Conservation (phyloP, 2,329 filamentous ascomycete genomes). For the Microdochium bolleyi region DNA sequence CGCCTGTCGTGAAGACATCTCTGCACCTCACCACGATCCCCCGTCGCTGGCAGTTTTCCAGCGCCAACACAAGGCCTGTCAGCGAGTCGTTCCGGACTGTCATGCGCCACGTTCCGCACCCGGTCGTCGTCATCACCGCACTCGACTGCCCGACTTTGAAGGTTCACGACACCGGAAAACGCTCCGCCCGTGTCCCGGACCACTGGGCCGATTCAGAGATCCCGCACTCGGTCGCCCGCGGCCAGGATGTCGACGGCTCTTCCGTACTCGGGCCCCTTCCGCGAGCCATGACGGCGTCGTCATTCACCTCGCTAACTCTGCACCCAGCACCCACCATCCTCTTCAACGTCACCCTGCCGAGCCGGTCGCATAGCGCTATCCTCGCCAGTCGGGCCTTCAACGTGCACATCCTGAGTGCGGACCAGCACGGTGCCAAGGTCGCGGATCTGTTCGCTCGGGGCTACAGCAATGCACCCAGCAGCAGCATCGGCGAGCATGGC, state of each 20-base stretch:
- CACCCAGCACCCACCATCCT: conserved; percentile 42
- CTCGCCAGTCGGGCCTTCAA: conserved; percentile 36
- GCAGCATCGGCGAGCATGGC: conserved; percentile 3
- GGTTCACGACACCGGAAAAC: neutral
- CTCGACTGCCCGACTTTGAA: conserved; percentile 24
- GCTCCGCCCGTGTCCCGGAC: conserved; percentile 2
- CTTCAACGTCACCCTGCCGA: conserved; percentile 50
- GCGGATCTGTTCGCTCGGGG: neutral
- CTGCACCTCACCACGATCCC: neutral
- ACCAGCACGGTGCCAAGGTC: conserved; percentile 30
- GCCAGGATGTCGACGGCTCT: conserved; percentile 1
- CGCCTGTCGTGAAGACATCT: neutral
- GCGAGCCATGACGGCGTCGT: conserved; percentile 52
- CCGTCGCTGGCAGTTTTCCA: neutral
- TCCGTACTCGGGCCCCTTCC: conserved; percentile 16
- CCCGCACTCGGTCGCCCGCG: neutral
- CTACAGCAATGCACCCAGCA: neutral
- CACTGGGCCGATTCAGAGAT: conserved; percentile 1
- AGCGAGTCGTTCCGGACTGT: conserved; percentile 41
- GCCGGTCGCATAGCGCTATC: conserved; percentile 46
- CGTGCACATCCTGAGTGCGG: conserved; percentile 43
- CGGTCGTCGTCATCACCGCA: conserved; percentile 46
- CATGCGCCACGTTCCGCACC: conserved; percentile 46
- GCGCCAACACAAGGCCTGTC: conserved; percentile 13
- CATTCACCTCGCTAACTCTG: conserved; percentile 47